phyloP scores from a whole-genome alignment of 192 early-diverging fungal species.

The Podila clonocystis region DNA sequence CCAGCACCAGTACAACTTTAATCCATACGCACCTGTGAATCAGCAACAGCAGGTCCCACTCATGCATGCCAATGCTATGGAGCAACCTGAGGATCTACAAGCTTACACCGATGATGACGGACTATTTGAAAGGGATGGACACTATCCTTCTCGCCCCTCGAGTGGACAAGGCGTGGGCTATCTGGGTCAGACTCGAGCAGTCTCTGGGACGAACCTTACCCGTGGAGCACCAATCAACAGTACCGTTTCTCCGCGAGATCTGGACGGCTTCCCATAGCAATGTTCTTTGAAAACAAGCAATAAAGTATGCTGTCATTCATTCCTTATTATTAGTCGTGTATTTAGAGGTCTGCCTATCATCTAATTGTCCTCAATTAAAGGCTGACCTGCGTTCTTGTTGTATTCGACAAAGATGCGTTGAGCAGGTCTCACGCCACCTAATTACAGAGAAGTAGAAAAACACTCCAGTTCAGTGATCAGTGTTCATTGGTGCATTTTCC shows the following conservation, averaged over 20 bases:
- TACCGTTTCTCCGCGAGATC: no score
- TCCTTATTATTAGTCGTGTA: background rate
- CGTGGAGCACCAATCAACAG: no score
- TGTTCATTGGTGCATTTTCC: background rate
- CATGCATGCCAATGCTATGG: constrained; percentile 37
- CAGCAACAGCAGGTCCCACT: constrained; percentile 35
- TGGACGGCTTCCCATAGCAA: no score
- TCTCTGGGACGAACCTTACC: no score
- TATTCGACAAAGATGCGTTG: constrained; percentile 55
- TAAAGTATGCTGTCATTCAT: background rate
- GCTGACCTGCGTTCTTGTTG: constrained; percentile 50
- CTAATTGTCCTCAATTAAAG: constrained; percentile 34
- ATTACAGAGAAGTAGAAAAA: background rate
- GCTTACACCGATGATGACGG: constrained; percentile 18
- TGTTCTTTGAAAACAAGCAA: background rate
- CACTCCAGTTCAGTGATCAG: background rate
- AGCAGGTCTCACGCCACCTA: constrained; percentile 54
- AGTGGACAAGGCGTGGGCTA: no score
- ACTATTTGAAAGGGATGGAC: background rate
- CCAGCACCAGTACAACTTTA: constrained; percentile 10
- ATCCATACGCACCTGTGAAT: constrained; percentile 7
- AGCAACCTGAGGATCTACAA: constrained; percentile 13
- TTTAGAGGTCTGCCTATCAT: background rate
- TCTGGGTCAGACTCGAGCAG: no score
- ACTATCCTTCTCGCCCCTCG: background rate